Evolutionary conservation across 306 rosid species (phyloP).

Genomic region (Aeschynomene evenia): DNA sequence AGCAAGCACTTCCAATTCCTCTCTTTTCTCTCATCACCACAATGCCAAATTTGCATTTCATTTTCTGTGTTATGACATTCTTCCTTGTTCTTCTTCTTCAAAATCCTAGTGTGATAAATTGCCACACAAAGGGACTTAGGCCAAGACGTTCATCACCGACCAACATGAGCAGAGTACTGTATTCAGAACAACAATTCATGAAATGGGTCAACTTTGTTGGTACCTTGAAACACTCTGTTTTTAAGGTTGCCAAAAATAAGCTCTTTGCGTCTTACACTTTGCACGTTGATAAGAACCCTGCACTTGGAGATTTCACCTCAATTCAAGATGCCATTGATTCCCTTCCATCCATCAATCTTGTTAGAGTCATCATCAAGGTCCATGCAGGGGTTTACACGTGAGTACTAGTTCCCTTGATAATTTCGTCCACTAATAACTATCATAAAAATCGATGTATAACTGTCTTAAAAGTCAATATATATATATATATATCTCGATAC

Average conservation of each 20-base stretch:
- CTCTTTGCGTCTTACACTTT: slow-evolving; percentile 79
- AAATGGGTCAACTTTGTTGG: slow-evolving; percentile 90
- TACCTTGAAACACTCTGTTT: slow-evolving; percentile 68
- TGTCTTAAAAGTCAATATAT: no score
- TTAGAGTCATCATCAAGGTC: slow-evolving; percentile 89
- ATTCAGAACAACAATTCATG: slow-evolving; percentile 78
- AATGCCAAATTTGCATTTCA: slow-evolving; percentile 49
- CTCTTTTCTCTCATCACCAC: slow-evolving; percentile 29
- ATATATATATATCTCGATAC: no score
- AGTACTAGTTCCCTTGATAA: no score
- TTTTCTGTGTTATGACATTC: slow-evolving; percentile 29
- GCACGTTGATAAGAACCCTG: slow-evolving; percentile 59
- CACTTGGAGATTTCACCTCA: slow-evolving; percentile 60
- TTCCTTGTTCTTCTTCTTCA: slow-evolving; percentile 49
- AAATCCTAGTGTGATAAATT: slow-evolving; percentile 35
- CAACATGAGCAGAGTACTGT: slow-evolving; percentile 49
- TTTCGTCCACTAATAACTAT: no score
- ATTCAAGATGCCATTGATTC: slow-evolving; percentile 91
- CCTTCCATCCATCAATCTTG: slow-evolving; percentile 74
- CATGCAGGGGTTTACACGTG: slow-evolving; percentile 94
- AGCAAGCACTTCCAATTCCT: slow-evolving; percentile 20
- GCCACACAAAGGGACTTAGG: slow-evolving; percentile 62
- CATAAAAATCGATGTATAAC: no score
- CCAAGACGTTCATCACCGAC: slow-evolving; percentile 34
- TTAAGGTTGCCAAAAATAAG: slow-evolving; percentile 70